Evolutionary conservation across 129 eudicot species (phyloP), one percentile per base, ranked within the genome.

Genomic region (Arctium lappa): DNA sequence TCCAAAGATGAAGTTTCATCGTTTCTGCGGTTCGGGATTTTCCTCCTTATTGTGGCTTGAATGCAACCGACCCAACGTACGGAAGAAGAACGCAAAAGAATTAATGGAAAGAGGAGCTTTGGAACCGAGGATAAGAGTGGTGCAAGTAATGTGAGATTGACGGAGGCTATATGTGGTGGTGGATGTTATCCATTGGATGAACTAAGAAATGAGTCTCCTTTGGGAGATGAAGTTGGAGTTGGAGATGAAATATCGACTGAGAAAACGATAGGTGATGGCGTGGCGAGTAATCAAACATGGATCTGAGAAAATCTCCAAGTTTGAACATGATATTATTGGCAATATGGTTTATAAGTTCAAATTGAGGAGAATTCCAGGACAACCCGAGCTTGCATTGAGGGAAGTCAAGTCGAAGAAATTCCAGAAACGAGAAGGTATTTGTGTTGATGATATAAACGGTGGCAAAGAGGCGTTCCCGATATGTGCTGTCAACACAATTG

Each of bases 21-120:
- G 93, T 93, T 74, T 95, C 94, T 36, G 94, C 97, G 48, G 84
- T 66, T 82, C 92, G 97, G 37, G 94, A 95, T 68, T 95, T 95
- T 63, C 99, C 99, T 80, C 93, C 94, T 44, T 85, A 74, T 76
- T 93, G 97, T 91, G 97, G 97, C 32, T 48, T 74, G 68, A 79
- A 90, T 85, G 87, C 84, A 38, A 56, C 85, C 30, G 75, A 46
- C 42, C 89, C 84, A 15, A n/a, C n/a, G n/a, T n/a, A 78, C 79
- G 8, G 87, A 83, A 77, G 92, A 84, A 42, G 90, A 89, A 44
- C 84, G 83, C 0, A 2, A 9, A 60, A 85, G 79, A 53, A 71
- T 84, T 42, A 76, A 66, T 63, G 88, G 83, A 60, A 80, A 75
- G 46, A 86, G 73, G 76, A 31, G 69, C 15, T 74, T 5, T 31